A percentile compares a stretch with the other conserved stretches of the same genome.
phyloP scores from a whole-genome alignment of 2,329 filamentous ascomycete genomes.

The Hypomyces perniciosus region DNA sequence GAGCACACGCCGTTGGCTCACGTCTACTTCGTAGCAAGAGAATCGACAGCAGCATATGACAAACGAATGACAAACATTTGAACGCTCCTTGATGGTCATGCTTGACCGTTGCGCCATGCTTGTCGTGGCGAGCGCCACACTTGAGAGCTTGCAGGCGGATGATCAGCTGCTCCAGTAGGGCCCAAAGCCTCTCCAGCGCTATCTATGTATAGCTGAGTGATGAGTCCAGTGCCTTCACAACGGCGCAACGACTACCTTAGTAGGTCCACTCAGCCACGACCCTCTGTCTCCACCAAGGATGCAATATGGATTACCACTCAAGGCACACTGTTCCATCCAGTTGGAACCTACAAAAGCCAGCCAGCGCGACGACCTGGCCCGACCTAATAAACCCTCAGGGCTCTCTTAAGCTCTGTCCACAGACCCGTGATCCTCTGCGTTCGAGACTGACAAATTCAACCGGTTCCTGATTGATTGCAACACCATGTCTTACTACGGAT shows the following conservation, averaged over 20 bases:
- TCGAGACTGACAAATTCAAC: background rate
- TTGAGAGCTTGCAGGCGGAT: background rate
- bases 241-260: slow-evolving; percentile 1
- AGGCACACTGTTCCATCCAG: slow-evolving; percentile 1
- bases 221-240: background rate
- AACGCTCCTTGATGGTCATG: background rate
- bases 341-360: background rate
- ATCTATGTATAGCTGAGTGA: background rate
- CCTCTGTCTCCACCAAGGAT: background rate
- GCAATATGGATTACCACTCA: slow-evolving; percentile 10
- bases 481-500: slow-evolving; percentile 31
- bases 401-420: background rate
- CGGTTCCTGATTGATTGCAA: background rate
- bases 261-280: slow-evolving; percentile 8
- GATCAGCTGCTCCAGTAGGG: background rate
- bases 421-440: background rate
- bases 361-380: background rate
- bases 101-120: background rate
- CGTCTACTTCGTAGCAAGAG: too few species aligned
- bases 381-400: background rate
- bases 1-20: too few species aligned
- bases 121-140: background rate
- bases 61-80: too few species aligned
- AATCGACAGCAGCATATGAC: too few species aligned
- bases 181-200: background rate